Evolutionary conservation across 305 asterid genomes (phyloP), one percentile per base, ranked within the genome.

Genomic region (Solanum hybrid): DNA sequence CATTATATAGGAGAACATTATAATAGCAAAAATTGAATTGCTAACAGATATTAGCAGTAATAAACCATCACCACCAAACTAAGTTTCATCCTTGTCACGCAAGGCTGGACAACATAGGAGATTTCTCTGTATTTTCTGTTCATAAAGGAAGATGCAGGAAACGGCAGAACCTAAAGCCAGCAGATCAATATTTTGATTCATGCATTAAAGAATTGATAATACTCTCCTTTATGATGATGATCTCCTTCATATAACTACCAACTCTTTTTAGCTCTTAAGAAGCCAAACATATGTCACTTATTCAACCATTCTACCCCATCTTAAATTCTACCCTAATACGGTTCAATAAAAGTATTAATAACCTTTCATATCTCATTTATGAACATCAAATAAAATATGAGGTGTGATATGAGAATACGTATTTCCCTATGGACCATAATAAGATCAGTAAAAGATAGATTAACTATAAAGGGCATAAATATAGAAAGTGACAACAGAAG

Each of bases 401-500:
- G 71, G 64, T 87, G 22, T 42, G 36, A 37, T 51, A 27, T 2
- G 24, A 90, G 82, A 79, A 42, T 60, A 60, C 12, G 26, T 17
- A 27, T 56, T 29, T 17, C 26, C 51, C 34, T 27, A 34, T 86
- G 35, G 60, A 38, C 66, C n/a, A 27, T 32, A 32, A 38, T 31
- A 79, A 79, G 86, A n/a, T 6, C 85, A 79, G 32, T 36, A 79
- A 79, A 79, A 79, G 85, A 81, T 92, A 91, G 94, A 91, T 93
- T 91, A 94, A 94, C 96, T 93, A 95, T 92, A 95, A 93, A 93
- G 90, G 90, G 91, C 92, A 93, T 89, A 85, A 89, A 93, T 92
- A 94, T 93, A 87, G 94, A 92, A 94, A 93, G 90, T 92, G 94
- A 90, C 24, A 94, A 94, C 88, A 95, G 92, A 93, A 93, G 94